phyloP scores from a whole-genome alignment of 2,329 filamentous ascomycete species.

The Nemania sp. region DNA sequence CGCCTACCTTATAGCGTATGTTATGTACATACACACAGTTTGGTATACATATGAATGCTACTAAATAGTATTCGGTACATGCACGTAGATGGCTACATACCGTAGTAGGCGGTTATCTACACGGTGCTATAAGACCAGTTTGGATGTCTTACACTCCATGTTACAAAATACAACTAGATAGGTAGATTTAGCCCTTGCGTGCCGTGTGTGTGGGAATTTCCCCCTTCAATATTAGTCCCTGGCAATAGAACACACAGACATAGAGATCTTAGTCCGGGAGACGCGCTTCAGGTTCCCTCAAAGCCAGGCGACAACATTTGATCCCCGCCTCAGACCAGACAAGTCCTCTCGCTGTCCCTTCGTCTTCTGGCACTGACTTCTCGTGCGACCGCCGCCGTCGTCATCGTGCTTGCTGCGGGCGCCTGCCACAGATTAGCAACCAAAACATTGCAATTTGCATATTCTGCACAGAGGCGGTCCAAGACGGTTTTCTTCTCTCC shows the following conservation, averaged over 20 bases:
- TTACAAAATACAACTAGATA: too few species aligned
- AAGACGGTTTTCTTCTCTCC: not conserved
- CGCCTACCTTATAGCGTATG: too few species aligned
- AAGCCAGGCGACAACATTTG: conserved; percentile 19
- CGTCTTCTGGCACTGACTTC: conserved; percentile 10
- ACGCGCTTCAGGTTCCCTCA: conserved; percentile 10
- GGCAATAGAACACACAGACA: not conserved
- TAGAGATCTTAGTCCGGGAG: not conserved
- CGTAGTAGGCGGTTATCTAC: too few species aligned
- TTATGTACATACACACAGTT: too few species aligned
- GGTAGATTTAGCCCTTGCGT: conserved; percentile 7
- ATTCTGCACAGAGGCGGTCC: not conserved
- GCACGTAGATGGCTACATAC: too few species aligned
- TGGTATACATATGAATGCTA: too few species aligned
- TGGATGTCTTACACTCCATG: not conserved
- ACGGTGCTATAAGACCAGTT: not conserved
- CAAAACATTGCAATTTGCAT: not conserved
- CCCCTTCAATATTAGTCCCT: conserved; percentile 16
- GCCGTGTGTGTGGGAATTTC: conserved; percentile 15
- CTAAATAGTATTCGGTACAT: too few species aligned
- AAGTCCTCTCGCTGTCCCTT: not conserved
- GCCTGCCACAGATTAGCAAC: not conserved
- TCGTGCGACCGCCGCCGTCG: not conserved
- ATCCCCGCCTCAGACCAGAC: conserved; percentile 8
- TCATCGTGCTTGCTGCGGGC: not conserved